Base-by-base conservation (phyloP, 352 stramenopile species). In the Globisporangium spinosum region DNA sequence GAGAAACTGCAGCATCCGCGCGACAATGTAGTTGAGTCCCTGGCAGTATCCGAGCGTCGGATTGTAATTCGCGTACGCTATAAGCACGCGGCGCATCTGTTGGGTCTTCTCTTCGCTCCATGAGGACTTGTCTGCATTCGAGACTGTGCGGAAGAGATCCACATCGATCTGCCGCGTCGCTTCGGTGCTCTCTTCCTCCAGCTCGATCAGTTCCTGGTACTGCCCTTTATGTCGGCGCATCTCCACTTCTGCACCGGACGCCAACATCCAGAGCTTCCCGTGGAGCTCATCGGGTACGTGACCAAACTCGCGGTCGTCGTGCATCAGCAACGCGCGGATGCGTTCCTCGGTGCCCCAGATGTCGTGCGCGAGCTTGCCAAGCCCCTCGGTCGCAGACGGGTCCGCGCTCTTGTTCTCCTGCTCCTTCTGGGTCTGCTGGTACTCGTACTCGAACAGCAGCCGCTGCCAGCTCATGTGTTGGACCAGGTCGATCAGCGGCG, bases 11-110 rank as follows among this genome's bases (percentile, higher is more conserved):
- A 97, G 71, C 34, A 91, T 74, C 49, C 86, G 76, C 20, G 85
- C 81, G 22, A 89, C 89, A 61, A 97, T 93, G 67, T 94, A 95
- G 75, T 97, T 97, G 51, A 97, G 61, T 3, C 89, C 89, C 63
- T 97, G 89, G 63, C 89, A 96, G 71, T 97, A 97, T 2, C 88
- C 89, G 3, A 96, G 70, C 62, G 76, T 79, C 15, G 85, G 83
- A 68, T 96, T 95, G 70, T 89, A 89, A 15, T 82, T 82, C 6
- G 87, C 88, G 58, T 96, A 96, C 10, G 89, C 89, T 17, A 96
- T 80, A n/a, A 97, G 75, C 51, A 97, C 77, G 10, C 83, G 78
- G 1, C 87, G 84, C 76, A 97, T 85, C 76, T 88, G 88, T 17
- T 75, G 68, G 8, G 79, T 86, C 62, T 92, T 89, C 27, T 84